Conservation (phyloP, 371 early-diverging fungal species). For the Syncephalastrum contaminatum region DNA sequence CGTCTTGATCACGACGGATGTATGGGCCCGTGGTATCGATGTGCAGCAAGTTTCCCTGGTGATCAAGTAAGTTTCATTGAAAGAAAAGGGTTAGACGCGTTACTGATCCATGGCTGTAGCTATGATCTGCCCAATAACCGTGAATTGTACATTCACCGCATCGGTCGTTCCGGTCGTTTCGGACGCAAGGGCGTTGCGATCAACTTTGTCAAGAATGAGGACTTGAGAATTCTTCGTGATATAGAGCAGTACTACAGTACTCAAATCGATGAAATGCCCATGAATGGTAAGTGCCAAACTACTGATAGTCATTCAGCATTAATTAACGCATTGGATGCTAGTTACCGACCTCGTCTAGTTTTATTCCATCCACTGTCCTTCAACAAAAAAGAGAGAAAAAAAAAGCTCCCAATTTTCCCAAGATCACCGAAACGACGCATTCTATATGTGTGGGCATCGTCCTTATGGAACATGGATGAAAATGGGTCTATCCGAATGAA, state of each 20-base stretch:
- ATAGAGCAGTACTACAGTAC: conserved; percentile 95
- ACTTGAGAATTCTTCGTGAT: conserved; percentile 81
- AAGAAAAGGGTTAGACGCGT: not conserved
- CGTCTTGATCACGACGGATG: conserved; percentile 93
- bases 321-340: conserved; percentile 2
- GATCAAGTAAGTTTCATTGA: conserved; percentile 43
- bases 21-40: conserved; percentile 98
- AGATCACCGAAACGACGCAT: too few species aligned
- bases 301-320: not conserved
- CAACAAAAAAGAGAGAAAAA: too few species aligned
- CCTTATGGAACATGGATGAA: too few species aligned
- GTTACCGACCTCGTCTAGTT: conserved; percentile 25
- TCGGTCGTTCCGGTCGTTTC: conserved; percentile 97
- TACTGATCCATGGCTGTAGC: conserved; percentile 44
- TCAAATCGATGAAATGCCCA: conserved; percentile 96
- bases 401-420: too few species aligned
- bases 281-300: conserved; percentile 56
- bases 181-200: conserved; percentile 98
- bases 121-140: conserved; percentile 95
- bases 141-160: conserved; percentile 95
- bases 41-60: conserved; percentile 97
- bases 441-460: too few species aligned
- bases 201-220: conserved; percentile 95
- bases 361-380: too few species aligned
- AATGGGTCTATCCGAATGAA: too few species aligned